Base-by-base conservation (phyloP, 495 filamentous ascomycete species). In the Lepraria neglecta region DNA sequence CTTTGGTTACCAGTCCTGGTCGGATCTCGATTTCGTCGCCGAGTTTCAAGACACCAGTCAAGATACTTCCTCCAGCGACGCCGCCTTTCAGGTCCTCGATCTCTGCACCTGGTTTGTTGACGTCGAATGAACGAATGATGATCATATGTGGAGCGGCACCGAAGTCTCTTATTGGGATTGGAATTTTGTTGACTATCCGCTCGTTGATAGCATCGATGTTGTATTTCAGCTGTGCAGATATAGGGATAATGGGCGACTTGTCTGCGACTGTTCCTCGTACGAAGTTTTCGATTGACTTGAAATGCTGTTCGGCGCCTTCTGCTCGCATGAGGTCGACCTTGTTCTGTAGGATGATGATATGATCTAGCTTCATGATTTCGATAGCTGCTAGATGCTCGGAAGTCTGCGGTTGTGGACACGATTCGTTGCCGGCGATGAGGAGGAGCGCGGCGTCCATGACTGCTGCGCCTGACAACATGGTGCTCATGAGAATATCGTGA, bases 401-500 rank as follows among this genome's bases (percentile, higher is more conserved):
- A 14, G 94, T 98, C 72, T 98, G 94, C n/a, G 94, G 94, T 74
- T 98, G 94, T 21, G 94, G 94, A 76, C 94, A 97, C 19, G 88
- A 87, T 88, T 98, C 94, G 79, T 98, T 98, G 77, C 94, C 95
- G 63, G 94, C 95, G 72, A 98, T 97, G 46, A 98, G 80, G 35
- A 98, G 84, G 35, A 98, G 82, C 38, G 95, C 95, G 54, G 94
- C 94, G 74, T 98, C 94, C 94, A 98, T 98, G 80, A 98, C 94
- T 47, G 94, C 94, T 69, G 94, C 94, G 70, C 94, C 95, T 72
- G 94, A 98, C 77, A 97, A 86, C 94, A 97, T 98, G 62, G 94
- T 98, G 75, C 92, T 96, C 94, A 98, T 98, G 70, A 98, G 91
- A 90, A 98, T 98, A 77, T 98, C 94, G 87, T 98, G 94, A 75